Conservation (phyloP, 2,329 filamentous ascomycete species). For the Ophiostoma sp. region DNA sequence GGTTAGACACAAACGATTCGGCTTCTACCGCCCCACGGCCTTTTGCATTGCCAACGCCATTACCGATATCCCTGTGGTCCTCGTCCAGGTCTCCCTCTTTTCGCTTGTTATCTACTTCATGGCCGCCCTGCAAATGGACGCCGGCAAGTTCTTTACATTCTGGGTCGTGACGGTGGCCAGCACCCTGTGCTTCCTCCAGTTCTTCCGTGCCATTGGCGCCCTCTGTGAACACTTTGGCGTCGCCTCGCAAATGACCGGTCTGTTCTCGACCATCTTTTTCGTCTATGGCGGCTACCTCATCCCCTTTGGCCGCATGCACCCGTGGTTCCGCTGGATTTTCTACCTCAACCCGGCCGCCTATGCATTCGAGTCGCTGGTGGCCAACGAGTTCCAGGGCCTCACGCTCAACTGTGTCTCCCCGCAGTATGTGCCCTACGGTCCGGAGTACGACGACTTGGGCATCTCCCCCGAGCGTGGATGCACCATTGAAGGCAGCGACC, state of each 20-base stretch:
- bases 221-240: slow-evolving; percentile 60
- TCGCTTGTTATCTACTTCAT: slow-evolving; percentile 76
- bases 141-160: slow-evolving; percentile 68
- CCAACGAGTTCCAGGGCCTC: slow-evolving; percentile 58
- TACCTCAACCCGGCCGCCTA: slow-evolving; percentile 65
- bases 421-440: slow-evolving; percentile 34
- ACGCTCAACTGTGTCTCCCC: slow-evolving; percentile 52
- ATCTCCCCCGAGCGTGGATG: slow-evolving; percentile 15
- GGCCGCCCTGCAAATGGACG: slow-evolving; percentile 65
- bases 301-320: slow-evolving; percentile 27
- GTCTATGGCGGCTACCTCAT: slow-evolving; percentile 49
- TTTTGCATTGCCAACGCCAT: slow-evolving; percentile 59
- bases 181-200: slow-evolving; percentile 57
- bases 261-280: slow-evolving; percentile 60
- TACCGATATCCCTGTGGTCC: slow-evolving; percentile 61
- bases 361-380: slow-evolving; percentile 61
- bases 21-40: slow-evolving; percentile 56
- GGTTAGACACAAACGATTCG: slow-evolving; percentile 46
- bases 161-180: slow-evolving; percentile 61
- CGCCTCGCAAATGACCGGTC: slow-evolving; percentile 48
- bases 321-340: slow-evolving; percentile 67
- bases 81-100: slow-evolving; percentile 66
- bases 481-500: slow-evolving; percentile 14
- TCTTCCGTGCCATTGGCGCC: slow-evolving; percentile 61
- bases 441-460: neutral